These are phyloP conservation scores for Desmodesmus armatus DNA, from an alignment of 139 green algal genomes.

Conservation along the genomic window DNA sequence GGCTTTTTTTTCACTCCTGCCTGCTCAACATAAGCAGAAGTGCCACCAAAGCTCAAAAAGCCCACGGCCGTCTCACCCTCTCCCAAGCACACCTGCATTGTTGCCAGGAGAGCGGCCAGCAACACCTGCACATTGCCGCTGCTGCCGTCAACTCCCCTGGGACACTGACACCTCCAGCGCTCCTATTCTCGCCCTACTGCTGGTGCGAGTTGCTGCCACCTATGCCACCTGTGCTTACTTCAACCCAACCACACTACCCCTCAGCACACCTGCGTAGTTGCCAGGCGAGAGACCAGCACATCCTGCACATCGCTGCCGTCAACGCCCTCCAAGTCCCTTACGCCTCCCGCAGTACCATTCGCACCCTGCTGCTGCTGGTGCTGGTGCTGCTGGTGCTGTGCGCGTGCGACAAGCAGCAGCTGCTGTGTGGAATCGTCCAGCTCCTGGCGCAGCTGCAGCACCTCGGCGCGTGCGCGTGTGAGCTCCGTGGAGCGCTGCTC, in stretches of 20 bases:
- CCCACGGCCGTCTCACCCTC: neutral
- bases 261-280: too few relatives aligned
- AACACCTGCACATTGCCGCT: neutral
- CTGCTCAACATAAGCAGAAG: neutral
- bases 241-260: neutral
- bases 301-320: neutral
- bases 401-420: constrained; percentile 7
- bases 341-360: neutral
- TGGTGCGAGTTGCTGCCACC: constrained; percentile 19
- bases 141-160: neutral
- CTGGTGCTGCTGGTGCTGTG: too few relatives aligned
- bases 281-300: neutral
- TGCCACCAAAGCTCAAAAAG: neutral
- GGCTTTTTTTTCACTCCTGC: too few relatives aligned
- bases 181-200: neutral
- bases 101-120: too few relatives aligned
- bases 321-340: neutral
- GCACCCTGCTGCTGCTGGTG: constrained; percentile 1
- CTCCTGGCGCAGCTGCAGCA: constrained; percentile 17
- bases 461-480: constrained; percentile 24
- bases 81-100: neutral
- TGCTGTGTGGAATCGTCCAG: neutral
- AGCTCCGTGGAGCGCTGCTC: neutral
- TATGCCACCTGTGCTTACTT: neutral
- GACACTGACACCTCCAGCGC: neutral